These are phyloP conservation scores for Leccinum disarticulatum DNA, from an alignment of 768 basidiomycete species.

Conservation along the genomic window DNA sequence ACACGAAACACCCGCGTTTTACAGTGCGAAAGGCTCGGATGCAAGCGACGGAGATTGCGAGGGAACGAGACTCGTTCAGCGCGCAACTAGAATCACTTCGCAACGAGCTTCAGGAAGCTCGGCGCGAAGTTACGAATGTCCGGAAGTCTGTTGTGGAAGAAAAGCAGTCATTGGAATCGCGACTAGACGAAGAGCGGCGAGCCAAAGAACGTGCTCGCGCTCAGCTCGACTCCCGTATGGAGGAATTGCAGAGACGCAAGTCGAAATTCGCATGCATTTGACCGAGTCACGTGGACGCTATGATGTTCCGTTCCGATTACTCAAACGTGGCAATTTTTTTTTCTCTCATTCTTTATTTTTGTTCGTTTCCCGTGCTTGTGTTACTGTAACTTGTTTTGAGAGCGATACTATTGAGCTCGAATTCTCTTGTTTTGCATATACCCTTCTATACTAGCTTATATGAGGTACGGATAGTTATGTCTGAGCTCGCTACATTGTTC, in stretches of 20 bases:
- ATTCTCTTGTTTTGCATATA: constrained; percentile 30
- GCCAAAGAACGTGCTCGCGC: constrained; percentile 87
- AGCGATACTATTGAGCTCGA: constrained; percentile 21
- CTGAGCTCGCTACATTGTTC: constrained; percentile 15
- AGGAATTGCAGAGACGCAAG: constrained; percentile 80
- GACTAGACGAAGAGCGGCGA: constrained; percentile 81
- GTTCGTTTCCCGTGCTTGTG: constrained; percentile 25
- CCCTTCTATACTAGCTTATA: constrained; percentile 34
- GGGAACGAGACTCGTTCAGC: constrained; percentile 78
- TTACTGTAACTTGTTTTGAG: constrained; percentile 30
- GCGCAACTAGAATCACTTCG: constrained; percentile 65
- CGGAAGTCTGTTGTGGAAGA: constrained; percentile 83
- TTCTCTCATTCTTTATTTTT: constrained; percentile 9
- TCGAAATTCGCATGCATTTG: constrained; percentile 91
- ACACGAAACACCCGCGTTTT: constrained; percentile 8
- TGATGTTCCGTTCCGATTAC: constrained; percentile 6
- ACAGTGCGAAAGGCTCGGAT: constrained; percentile 90
- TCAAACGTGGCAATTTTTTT: not conserved
- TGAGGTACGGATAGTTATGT: constrained; percentile 27
- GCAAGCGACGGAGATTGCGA: constrained; percentile 87
- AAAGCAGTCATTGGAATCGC: constrained; percentile 81
- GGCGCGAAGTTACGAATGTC: constrained; percentile 75
- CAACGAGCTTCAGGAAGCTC: constrained; percentile 71
- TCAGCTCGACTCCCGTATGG: constrained; percentile 86
- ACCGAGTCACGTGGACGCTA: constrained; percentile 19